Base-by-base conservation (phyloP, 306 rosid species). In the Vigna mungo region DNA sequence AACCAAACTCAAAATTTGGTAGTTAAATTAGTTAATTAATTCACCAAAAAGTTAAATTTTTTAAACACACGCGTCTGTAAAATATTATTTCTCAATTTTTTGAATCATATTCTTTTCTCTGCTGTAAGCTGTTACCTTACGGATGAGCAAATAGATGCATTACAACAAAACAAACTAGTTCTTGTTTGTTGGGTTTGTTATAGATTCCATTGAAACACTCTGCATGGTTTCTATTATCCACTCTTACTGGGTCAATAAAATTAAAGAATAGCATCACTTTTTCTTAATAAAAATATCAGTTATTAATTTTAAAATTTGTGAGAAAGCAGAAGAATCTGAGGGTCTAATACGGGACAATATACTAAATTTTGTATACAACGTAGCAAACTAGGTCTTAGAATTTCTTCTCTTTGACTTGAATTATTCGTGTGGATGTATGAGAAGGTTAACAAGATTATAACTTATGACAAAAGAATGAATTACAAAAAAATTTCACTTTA, bases 1-100 rank as follows among this genome's bases (percentile, higher is more conserved):
- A 34, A 25, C 7, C 71, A 85, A 2, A 66, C 13, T 61, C 71
- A 85, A 1, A 66, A n/a, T 61, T 2, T 59, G 65, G 9, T 27
- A 59, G 18, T 59, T 44, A 2, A 41, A 41, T 44, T 11, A 1
- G 4, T 11, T 44, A 44, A 44, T 44, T 27, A 25, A 20, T 20
- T 20, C 18, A 13, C 7, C 18, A 2, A 10, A 43, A 11, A 12
- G n/a, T 76, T 64, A 6, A 51, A 36, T 76, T 64, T 77, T 66
- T 67, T 76, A 63, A 20, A 20, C 63, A 48, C 52, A 13, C 2
- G 46, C 21, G 1, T 14, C 49, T 51, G 27, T 76, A 64, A 64
- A 36, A 76, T 64, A 74, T 27, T 48, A 74, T 27, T 63, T 18
- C 4, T 49, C 41, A 17, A n/a, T 18, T 47, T 17, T 44, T 44